Base-by-base conservation (phyloP, 495 filamentous ascomycete species). In the Aspergillus panamensis region DNA sequence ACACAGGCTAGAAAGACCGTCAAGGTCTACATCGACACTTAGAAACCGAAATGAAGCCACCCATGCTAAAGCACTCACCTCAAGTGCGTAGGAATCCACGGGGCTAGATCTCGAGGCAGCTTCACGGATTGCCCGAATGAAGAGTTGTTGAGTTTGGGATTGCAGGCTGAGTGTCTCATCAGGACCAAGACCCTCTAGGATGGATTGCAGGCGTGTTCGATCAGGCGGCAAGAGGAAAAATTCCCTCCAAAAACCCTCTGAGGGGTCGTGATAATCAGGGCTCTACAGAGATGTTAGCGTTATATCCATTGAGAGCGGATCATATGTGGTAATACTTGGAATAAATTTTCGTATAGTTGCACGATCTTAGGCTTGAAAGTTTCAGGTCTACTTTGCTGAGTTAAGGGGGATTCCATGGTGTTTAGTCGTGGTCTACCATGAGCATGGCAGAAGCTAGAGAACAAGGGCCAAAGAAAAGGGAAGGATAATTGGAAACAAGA, bases 191-290 rank as follows among this genome's bases (percentile, higher is more conserved):
- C 79, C 70, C 25, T 85, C 82, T 44, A 98, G 79, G 37, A 92
- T 79, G 39, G 73, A 73, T 60, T 80, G 81, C 53, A 98, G 72
- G 50, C 83, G 80, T 1, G 76, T 68, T 39, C 81, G 79, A 68
- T 96, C 88, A 31, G 94, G 92, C 49, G 82, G 82, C 48, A 96
- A 79, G 40, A 97, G 79, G 73, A 97, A 98, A 74, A 97, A 90
- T 73, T 97, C 93, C 52, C 84, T 81, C 95, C 94, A 99, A 74
- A 97, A 99, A 8, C 92, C 94, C 58, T 96, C 91, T 0, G 87
- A 82, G 50, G 84, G 85, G 37, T 89, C 85, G 39, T 80, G 73
- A 57, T 80, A 80, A 44, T 91, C 87, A 13, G 70, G 45, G 3
- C 58, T 60, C 73, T 73, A 63, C 9, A 35, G 20, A 20, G 14